Evolutionary conservation across 1,139 yeast species (phyloP), one percentile per base, ranked within the genome.

Genomic region (Hyphopichia khmerensis): DNA sequence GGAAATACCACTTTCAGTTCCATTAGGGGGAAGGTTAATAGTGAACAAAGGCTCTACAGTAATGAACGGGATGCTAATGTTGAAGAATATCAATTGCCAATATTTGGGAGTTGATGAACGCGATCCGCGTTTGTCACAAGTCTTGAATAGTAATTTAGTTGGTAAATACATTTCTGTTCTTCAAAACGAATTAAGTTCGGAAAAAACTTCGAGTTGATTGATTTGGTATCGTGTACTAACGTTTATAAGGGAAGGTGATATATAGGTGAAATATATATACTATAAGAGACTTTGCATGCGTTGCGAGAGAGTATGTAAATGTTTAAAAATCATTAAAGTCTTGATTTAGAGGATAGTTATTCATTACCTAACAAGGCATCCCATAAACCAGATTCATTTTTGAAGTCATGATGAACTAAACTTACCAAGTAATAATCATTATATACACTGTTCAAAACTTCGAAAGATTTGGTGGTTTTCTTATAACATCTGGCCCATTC

Each of bases 401-500:
- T 79, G 63, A 75, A 91, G 55, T 91, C 93, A 61, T 90, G 97
- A 60, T 88, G 89, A 33, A 91, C 83, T 47, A 91, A 74, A 41
- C 96, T 85, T 18, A 90, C 91, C 56, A 95, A 73, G 51, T 80
- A 82, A 52, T 86, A 87, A 41, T 80, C 74, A 34, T 80, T 73
- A 56, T 81, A 75, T 32, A 90, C 74, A 14, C 71, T 62, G 45
- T 79, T 78, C 51, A 93, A 74, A 52, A 91, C 72, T 43, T 79
- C 67, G 55, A 78, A 79, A 13, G 91, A 69, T 30, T 70, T 68
- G 4, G 84, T 65, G 40, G 67, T 67, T 42, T 72, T 76, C 47
- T 80, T 77, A 62, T 90, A 93, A 46, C 95, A 73, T 50, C 86
- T 75, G 40, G 87, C 87, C 99, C 99, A 93, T 64, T 91, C 96